Conservation (phyloP, 768 basidiomycete genomes). For the Serpula lacrymans region DNA sequence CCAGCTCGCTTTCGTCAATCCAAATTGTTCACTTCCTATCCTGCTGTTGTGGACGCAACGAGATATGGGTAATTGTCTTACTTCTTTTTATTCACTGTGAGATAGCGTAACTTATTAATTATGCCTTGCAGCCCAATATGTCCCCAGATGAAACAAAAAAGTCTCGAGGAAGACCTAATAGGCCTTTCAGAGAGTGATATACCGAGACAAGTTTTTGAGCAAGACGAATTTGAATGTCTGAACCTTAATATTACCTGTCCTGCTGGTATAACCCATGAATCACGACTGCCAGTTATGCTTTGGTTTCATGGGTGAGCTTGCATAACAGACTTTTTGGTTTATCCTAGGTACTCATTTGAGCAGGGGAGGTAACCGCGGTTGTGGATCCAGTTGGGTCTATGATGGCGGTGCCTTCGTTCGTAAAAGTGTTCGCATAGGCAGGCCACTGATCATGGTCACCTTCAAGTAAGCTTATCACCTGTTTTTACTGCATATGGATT, state of each 20-base stretch:
- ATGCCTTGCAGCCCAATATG: conserved; percentile 59
- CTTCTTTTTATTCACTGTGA: conserved; percentile 2
- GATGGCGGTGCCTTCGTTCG: conserved; percentile 72
- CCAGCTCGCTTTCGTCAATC: conserved; percentile 79
- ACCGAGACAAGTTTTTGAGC: conserved; percentile 52
- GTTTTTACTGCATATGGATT: conserved; percentile 5
- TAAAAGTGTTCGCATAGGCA: conserved; percentile 57
- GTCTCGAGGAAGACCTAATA: conserved; percentile 60
- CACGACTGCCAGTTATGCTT: conserved; percentile 71
- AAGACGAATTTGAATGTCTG: conserved; percentile 77
- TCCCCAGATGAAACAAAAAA: conserved; percentile 53
- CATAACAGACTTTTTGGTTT: conserved; percentile 5
- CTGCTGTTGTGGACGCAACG: conserved; percentile 57
- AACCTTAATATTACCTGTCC: conserved; percentile 82
- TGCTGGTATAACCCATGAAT: conserved; percentile 46
- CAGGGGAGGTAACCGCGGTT: conserved; percentile 71
- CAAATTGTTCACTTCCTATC: conserved; percentile 54
- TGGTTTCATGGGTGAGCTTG: conserved; percentile 84
- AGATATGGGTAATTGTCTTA: conserved; percentile 54
- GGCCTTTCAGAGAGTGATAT: conserved; percentile 51
- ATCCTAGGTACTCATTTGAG: conserved; percentile 15
- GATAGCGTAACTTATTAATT: conserved; percentile 2
- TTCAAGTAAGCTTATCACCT: conserved; percentile 59
- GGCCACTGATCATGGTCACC: conserved; percentile 68
- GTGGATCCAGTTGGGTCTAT: conserved; percentile 74